Evolutionary conservation across 2,329 filamentous ascomycete species (phyloP).

Genomic region (Aquanectria penicillioides): DNA sequence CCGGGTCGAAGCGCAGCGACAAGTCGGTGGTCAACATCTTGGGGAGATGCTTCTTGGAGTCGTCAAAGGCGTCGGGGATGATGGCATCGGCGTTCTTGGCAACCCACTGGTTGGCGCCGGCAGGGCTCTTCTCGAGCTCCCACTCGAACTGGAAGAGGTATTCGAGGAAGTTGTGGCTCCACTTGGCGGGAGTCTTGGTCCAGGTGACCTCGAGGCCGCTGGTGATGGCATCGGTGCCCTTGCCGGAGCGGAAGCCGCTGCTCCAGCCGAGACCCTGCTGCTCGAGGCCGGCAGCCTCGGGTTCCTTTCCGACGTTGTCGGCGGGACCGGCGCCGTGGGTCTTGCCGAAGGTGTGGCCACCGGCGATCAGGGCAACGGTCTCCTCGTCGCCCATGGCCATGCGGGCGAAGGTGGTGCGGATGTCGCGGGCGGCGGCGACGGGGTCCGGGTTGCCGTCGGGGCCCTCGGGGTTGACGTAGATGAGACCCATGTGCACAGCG

Average conservation of each 20-base stretch:
- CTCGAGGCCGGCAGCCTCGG: constrained; percentile 71
- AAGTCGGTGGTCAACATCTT: constrained; percentile 82
- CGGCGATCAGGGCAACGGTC: constrained; percentile 81
- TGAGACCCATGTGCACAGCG: constrained; percentile 76
- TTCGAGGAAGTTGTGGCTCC: constrained; percentile 78
- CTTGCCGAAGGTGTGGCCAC: constrained; percentile 84
- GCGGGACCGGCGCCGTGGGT: constrained; percentile 73
- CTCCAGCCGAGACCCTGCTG: constrained; percentile 78
- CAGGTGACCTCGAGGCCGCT: constrained; percentile 82
- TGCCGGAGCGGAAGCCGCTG: constrained; percentile 72
- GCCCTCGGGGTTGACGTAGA: constrained; percentile 85
- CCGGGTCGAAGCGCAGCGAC: constrained; percentile 75
- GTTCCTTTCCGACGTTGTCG: constrained; percentile 71
- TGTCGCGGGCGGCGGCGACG: constrained; percentile 74
- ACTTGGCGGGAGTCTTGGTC: constrained; percentile 73
- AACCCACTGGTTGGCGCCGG: constrained; percentile 80
- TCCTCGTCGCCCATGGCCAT: constrained; percentile 89
- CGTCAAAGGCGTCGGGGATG: constrained; percentile 76
- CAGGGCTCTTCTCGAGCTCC: constrained; percentile 79
- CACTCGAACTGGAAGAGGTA: constrained; percentile 85
- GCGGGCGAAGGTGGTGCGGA: constrained; percentile 77
- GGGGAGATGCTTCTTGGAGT: constrained; percentile 75
- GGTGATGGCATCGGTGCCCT: constrained; percentile 77
- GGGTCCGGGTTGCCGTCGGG: constrained; percentile 78
- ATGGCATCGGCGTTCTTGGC: constrained; percentile 73